phyloP scores from a whole-genome alignment of 805 yeast species.

The Nakazawaea pomicola region DNA sequence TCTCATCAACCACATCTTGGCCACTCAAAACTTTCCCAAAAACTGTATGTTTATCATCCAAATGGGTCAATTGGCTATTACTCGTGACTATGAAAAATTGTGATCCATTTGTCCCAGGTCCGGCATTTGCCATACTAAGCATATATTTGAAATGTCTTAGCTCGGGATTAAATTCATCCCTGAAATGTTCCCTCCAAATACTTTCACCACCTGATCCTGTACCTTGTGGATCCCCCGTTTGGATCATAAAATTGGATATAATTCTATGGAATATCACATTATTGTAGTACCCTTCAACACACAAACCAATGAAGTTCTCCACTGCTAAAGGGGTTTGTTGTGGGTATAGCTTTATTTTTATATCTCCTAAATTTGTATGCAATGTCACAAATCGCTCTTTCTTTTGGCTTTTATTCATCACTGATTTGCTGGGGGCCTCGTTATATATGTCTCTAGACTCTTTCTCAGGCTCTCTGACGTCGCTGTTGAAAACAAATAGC shows the following conservation, averaged over 20 bases:
- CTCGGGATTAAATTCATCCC: constrained; percentile 44
- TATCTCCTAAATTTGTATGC: constrained; percentile 41
- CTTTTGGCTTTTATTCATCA: constrained; percentile 3
- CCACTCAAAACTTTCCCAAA: constrained; percentile 51
- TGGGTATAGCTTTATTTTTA: constrained; percentile 29
- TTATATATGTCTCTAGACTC: constrained; percentile 11
- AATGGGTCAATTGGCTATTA: constrained; percentile 29
- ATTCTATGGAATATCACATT: constrained; percentile 40
- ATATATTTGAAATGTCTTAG: constrained; percentile 48
- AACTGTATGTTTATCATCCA: constrained; percentile 54
- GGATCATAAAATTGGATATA: constrained; percentile 54
- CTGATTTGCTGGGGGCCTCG: constrained; percentile 9
- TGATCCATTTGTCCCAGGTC: constrained; percentile 54
- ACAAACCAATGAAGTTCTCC: constrained; percentile 33
- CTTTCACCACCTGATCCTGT: constrained; percentile 36
- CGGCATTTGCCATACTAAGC: constrained; percentile 60
- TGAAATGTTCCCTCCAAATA: constrained; percentile 31
- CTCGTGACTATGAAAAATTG: constrained; percentile 58
- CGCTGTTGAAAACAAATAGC: constrained; percentile 11
- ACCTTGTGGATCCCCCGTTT: constrained; percentile 50
- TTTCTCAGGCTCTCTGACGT: background rate
- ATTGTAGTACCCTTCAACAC: constrained; percentile 34
- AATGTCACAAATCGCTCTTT: constrained; percentile 17
- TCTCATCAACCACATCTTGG: constrained; percentile 40
- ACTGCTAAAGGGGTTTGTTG: constrained; percentile 35